Evolutionary conservation across 371 early-diverging fungal genomes (phyloP).

Genomic region (Ordospora colligata): DNA sequence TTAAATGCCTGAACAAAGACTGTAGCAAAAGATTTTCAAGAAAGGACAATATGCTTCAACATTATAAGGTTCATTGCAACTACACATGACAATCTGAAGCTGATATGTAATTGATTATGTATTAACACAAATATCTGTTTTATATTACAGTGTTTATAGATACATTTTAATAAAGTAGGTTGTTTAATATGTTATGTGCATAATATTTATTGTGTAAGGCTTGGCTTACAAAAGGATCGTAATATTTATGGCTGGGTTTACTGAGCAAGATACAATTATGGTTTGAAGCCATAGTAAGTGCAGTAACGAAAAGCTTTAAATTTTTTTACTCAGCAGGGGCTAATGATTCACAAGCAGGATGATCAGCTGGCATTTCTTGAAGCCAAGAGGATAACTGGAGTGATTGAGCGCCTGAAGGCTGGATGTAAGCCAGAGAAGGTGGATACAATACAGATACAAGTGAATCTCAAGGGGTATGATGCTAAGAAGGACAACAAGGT

Average conservation of each 20-base stretch:
- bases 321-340: background rate
- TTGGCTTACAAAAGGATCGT: too few relatives aligned
- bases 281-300: background rate
- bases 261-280: too few relatives aligned
- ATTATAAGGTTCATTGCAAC: slow-evolving; percentile 60
- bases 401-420: slow-evolving; percentile 35
- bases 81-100: background rate
- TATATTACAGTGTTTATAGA: too few relatives aligned
- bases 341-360: slow-evolving; percentile 1
- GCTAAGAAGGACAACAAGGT: slow-evolving; percentile 97
- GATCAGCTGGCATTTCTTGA: slow-evolving; percentile 40
- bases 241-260: too few relatives aligned
- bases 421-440: slow-evolving; percentile 30
- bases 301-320: background rate
- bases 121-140: too few relatives aligned
- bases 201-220: too few relatives aligned
- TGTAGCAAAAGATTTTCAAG: slow-evolving; percentile 61
- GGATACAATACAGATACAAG: slow-evolving; percentile 90
- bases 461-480: slow-evolving; percentile 97
- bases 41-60: slow-evolving; percentile 63
- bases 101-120: too few relatives aligned
- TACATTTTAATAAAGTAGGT: too few relatives aligned
- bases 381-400: background rate
- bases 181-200: too few relatives aligned
- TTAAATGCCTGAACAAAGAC: slow-evolving; percentile 58